Conservation (phyloP, 2,329 filamentous ascomycete genomes). For the Aspergillus japonicus region DNA sequence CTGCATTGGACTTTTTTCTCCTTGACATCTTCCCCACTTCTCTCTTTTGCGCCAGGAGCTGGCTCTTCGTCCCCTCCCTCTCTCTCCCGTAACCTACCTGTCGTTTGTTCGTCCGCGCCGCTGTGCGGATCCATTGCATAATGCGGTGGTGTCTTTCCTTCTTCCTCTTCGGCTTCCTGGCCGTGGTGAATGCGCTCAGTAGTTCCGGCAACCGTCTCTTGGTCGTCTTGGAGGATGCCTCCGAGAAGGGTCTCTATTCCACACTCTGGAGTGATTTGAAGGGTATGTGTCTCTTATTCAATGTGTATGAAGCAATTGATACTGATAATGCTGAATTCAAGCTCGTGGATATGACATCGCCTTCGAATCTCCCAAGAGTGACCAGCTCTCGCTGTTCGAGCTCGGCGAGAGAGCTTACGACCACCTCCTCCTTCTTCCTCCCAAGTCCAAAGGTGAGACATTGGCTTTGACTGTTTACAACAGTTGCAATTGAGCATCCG, state of each 20-base stretch:
- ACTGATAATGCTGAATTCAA: slow-evolving; percentile 40
- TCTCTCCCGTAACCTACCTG: slow-evolving; percentile 12
- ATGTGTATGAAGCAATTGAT: neutral
- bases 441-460: slow-evolving; percentile 76
- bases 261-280: slow-evolving; percentile 62
- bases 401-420: slow-evolving; percentile 88
- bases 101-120: slow-evolving; percentile 26
- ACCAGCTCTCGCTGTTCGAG: slow-evolving; percentile 73
- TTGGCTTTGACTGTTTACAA: neutral
- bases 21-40: slow-evolving; percentile 17
- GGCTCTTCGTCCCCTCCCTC: slow-evolving; percentile 9
- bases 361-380: slow-evolving; percentile 80
- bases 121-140: slow-evolving; percentile 41
- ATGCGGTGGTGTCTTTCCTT: slow-evolving; percentile 77
- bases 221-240: slow-evolving; percentile 78
- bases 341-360: slow-evolving; percentile 78
- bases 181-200: slow-evolving; percentile 66
- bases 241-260: slow-evolving; percentile 78
- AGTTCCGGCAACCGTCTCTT: slow-evolving; percentile 76
- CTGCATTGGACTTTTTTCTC: slow-evolving; percentile 15
- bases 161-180: slow-evolving; percentile 61
- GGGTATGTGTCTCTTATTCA: slow-evolving; percentile 30
- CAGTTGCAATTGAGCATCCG: slow-evolving; percentile 7
- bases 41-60: slow-evolving; percentile 10
- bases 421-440: slow-evolving; percentile 84